Percentiles rank a stretch among this genome's conserved stretches.
phyloP scores from a whole-genome alignment of 2,329 filamentous ascomycete species.

The Raffaelea arxii region DNA sequence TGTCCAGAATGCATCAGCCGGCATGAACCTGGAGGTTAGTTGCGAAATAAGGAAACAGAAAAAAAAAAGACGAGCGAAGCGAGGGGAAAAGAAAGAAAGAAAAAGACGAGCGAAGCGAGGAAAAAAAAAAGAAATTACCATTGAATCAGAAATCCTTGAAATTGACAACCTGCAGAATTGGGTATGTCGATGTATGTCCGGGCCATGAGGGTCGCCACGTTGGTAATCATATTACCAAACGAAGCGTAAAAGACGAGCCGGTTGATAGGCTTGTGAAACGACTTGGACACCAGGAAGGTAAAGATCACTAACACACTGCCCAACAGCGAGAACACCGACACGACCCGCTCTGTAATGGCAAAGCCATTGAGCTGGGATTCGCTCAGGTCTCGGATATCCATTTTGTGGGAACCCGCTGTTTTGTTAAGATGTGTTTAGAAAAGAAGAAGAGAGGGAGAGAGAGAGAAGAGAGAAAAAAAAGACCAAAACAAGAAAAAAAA shows the following conservation, averaged over 20 bases:
- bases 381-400: constrained; percentile 9
- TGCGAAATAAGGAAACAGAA: too few relatives aligned
- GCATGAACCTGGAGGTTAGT: constrained; percentile 76
- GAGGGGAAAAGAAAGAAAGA: too few relatives aligned
- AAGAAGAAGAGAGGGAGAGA: background rate
- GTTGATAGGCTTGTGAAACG: constrained; percentile 81
- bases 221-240: constrained; percentile 70
- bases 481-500: background rate
- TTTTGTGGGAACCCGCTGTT: constrained; percentile 1
- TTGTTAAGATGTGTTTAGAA: background rate
- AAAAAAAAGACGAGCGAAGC: background rate
- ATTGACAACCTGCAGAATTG: constrained; percentile 49
- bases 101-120: background rate
- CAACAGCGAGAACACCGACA: constrained; percentile 60
- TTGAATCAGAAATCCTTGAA: constrained; percentile 73
- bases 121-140: too few relatives aligned
- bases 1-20: constrained; percentile 67
- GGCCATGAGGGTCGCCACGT: constrained; percentile 67
- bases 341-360: constrained; percentile 53
- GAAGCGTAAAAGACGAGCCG: constrained; percentile 75
- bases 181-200: constrained; percentile 43
- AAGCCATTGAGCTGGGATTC: constrained; percentile 41
- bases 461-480: background rate
- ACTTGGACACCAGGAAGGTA: constrained; percentile 58
- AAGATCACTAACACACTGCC: constrained; percentile 63